Evolutionary conservation across 2,329 filamentous ascomycete genomes (phyloP).

Genomic region (Botrytis squamosa): DNA sequence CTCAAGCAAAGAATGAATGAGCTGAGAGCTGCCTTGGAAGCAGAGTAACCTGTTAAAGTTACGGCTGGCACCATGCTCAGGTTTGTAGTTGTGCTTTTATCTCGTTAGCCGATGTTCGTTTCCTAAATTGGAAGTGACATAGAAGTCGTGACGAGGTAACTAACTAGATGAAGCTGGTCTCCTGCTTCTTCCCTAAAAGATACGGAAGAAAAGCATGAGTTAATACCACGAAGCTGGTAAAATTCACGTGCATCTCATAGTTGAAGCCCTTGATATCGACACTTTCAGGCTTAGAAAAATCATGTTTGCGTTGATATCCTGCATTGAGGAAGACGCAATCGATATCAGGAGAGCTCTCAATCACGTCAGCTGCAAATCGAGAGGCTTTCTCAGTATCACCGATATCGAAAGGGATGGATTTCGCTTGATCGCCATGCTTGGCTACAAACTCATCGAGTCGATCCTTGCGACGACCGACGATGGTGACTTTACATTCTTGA

Average conservation of each 20-base stretch:
- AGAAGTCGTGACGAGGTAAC: background rate
- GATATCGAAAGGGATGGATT: slow-evolving; percentile 17
- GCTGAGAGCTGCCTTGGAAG: slow-evolving; percentile 48
- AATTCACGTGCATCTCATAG: slow-evolving; percentile 27
- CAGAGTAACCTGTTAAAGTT: slow-evolving; percentile 43
- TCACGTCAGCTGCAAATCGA: slow-evolving; percentile 8
- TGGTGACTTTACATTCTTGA: slow-evolving; percentile 49
- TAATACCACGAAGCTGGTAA: slow-evolving; percentile 37
- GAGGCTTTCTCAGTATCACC: slow-evolving; percentile 11
- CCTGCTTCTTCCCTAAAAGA: slow-evolving; percentile 23
- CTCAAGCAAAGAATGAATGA: slow-evolving; percentile 45
- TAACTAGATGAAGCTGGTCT: slow-evolving; percentile 29
- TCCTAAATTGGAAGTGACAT: background rate
- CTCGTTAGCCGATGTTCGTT: background rate
- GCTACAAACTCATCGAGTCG: slow-evolving; percentile 43
- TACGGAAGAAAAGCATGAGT: slow-evolving; percentile 35
- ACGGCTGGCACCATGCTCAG: slow-evolving; percentile 27
- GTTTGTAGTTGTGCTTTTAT: slow-evolving; percentile 28
- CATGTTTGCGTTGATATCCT: slow-evolving; percentile 35
- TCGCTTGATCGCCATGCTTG: slow-evolving; percentile 6
- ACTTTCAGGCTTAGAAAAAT: slow-evolving; percentile 29
- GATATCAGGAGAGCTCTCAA: slow-evolving; percentile 24
- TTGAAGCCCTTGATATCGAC: slow-evolving; percentile 16
- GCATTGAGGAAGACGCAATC: slow-evolving; percentile 39
- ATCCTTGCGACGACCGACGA: slow-evolving; percentile 53